A percentile compares a stretch with the other conserved stretches of the same genome.
Conservation (phyloP, 208 protist genomes). For the Trypanosoma cruzi region DNA sequence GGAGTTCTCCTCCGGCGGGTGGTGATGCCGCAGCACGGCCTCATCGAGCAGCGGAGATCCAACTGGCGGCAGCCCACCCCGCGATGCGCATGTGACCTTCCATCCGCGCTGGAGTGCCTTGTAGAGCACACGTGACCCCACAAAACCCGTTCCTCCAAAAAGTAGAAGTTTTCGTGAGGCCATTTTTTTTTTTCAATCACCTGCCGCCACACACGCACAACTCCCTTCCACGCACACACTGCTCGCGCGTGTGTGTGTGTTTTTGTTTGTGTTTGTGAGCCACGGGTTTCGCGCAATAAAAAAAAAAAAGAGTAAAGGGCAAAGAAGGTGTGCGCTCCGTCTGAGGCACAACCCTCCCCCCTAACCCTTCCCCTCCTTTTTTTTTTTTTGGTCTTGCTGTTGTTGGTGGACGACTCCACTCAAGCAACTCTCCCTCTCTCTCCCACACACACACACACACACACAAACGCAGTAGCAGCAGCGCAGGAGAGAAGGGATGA, state of each 20-base stretch:
- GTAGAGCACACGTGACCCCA: conserved; percentile 58
- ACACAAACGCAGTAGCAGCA: background rate
- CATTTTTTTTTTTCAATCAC: background rate
- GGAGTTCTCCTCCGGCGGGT: background rate
- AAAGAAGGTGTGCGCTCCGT: too few species aligned
- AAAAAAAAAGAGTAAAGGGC: too few species aligned
- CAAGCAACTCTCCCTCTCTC: background rate
- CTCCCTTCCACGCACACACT: background rate
- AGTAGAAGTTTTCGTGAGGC: conserved; percentile 61
- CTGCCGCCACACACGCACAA: background rate
- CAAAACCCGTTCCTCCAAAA: conserved; percentile 88
- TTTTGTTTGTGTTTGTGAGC: background rate
- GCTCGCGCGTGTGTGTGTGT: background rate
- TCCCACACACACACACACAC: conserved; percentile 1
- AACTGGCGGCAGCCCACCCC: conserved; percentile 44
- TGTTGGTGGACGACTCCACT: background rate
- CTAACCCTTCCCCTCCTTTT: too few species aligned
- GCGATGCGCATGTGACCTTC: conserved; percentile 66
- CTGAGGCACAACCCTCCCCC: too few species aligned
- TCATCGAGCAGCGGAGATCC: conserved; percentile 29
- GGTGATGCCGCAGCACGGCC: conserved; percentile 1
- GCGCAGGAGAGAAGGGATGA: too few species aligned
- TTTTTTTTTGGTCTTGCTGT: background rate
- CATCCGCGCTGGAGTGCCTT: conserved; percentile 70
- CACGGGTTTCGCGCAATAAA: too few species aligned